These are phyloP conservation scores for Cordyceps tenuipes DNA, from an alignment of 2,329 filamentous ascomycete species.

Conservation along the genomic window DNA sequence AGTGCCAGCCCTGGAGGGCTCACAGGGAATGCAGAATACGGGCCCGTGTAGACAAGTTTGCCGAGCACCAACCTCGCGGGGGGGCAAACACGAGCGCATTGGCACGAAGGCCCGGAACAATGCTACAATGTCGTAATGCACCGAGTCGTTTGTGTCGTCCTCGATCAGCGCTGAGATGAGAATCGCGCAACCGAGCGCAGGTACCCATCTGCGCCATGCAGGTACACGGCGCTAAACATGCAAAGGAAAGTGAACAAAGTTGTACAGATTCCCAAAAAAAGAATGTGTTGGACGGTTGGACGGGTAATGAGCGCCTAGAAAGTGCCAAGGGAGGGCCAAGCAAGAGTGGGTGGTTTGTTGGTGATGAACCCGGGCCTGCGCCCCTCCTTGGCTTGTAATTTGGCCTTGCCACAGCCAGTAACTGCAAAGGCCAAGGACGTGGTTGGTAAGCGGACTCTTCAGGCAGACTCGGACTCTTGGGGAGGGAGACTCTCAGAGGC, in stretches of 20 bases:
- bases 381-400: neutral
- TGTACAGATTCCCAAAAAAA: too few relatives aligned
- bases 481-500: too few relatives aligned
- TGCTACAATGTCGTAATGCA: neutral
- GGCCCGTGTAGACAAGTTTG: neutral
- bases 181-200: neutral
- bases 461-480: too few relatives aligned
- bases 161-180: neutral
- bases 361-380: neutral
- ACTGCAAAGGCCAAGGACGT: neutral
- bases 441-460: too few relatives aligned
- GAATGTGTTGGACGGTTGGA: neutral
- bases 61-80: neutral
- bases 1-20: neutral
- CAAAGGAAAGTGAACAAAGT: neutral
- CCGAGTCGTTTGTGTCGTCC: neutral
- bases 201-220: neutral
- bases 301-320: neutral
- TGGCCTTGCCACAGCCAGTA: neutral
- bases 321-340: neutral
- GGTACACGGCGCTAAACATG: neutral
- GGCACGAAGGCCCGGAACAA: neutral
- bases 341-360: neutral
- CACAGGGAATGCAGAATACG: neutral
- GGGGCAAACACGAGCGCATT: neutral